Conservation (phyloP, 2,329 filamentous ascomycete genomes). For the Trichoderma koningiopsis region DNA sequence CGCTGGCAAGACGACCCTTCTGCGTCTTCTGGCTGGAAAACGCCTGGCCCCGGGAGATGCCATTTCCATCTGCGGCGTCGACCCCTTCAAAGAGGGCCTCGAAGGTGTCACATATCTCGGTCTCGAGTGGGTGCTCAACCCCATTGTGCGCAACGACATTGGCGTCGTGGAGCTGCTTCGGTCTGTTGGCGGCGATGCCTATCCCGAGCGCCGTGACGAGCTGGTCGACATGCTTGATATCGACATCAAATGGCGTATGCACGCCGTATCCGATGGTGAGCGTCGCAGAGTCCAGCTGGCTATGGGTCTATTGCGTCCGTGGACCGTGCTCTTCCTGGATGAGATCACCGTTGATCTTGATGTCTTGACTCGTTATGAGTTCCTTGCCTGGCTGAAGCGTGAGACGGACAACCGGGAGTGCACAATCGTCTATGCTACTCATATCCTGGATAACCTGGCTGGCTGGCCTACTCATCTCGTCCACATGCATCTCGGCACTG, state of each 20-base stretch:
- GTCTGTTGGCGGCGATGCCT: conserved; percentile 84
- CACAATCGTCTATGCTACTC: conserved; percentile 95
- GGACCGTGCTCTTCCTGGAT: conserved; percentile 87
- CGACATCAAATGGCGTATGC: conserved; percentile 91
- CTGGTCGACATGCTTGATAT: conserved; percentile 87
- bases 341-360: conserved; percentile 98
- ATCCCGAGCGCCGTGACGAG: conserved; percentile 80
- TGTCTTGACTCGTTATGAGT: conserved; percentile 79
- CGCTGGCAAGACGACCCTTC: conserved; percentile 93
- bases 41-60: conserved; percentile 78
- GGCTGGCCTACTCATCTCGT: conserved; percentile 95
- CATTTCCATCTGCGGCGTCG: conserved; percentile 77
- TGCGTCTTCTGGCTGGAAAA: conserved; percentile 92
- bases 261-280: conserved; percentile 92
- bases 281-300: conserved; percentile 88
- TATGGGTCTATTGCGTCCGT: conserved; percentile 91
- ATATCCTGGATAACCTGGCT: conserved; percentile 93
- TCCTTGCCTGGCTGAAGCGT: conserved; percentile 79
- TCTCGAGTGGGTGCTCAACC: conserved; percentile 97
- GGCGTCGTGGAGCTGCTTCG: conserved; percentile 82
- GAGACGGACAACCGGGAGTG: conserved; percentile 83
- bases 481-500: conserved; percentile 87
- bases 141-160: conserved; percentile 93
- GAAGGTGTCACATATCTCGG: conserved; percentile 97
- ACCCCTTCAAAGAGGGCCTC: conserved; percentile 87